phyloP scores from a whole-genome alignment of 2,329 filamentous ascomycete species.

The Diaporthe ampelina region DNA sequence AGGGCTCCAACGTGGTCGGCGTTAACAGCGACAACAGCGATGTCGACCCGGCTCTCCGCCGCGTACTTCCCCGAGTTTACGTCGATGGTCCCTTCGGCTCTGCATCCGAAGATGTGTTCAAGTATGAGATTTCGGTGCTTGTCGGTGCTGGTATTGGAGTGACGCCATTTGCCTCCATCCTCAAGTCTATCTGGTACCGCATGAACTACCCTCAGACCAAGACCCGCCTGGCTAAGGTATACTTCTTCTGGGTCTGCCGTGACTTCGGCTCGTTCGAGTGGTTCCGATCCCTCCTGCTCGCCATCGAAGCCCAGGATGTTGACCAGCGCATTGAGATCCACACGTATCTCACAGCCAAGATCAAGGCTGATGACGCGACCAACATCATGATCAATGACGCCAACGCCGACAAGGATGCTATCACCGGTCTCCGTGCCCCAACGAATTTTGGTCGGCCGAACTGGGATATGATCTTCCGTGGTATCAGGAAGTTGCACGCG shows the following conservation, averaged over 20 bases:
- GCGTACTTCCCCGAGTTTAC: slow-evolving; percentile 84
- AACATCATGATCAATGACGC: slow-evolving; percentile 96
- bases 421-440: slow-evolving; percentile 84
- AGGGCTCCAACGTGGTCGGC: slow-evolving; percentile 77
- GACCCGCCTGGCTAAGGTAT: slow-evolving; percentile 85
- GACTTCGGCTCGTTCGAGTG: slow-evolving; percentile 92
- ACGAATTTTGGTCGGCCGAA: slow-evolving; percentile 90
- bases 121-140: slow-evolving; percentile 85
- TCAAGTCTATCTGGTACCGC: slow-evolving; percentile 94
- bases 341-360: slow-evolving; percentile 88
- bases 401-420: slow-evolving; percentile 86
- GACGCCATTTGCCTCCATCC: slow-evolving; percentile 87
- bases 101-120: slow-evolving; percentile 90
- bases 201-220: slow-evolving; percentile 89
- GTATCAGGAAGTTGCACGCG: slow-evolving; percentile 82
- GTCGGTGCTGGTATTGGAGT: slow-evolving; percentile 87
- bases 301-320: slow-evolving; percentile 88
- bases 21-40: slow-evolving; percentile 70
- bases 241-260: slow-evolving; percentile 94
- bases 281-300: slow-evolving; percentile 86
- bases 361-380: slow-evolving; percentile 86
- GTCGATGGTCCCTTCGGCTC: slow-evolving; percentile 89
- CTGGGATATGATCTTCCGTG: slow-evolving; percentile 92
- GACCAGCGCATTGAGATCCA: slow-evolving; percentile 90
- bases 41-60: slow-evolving; percentile 78